Base-by-base conservation (phyloP, 495 filamentous ascomycete genomes). In the Penicillium herquei region DNA sequence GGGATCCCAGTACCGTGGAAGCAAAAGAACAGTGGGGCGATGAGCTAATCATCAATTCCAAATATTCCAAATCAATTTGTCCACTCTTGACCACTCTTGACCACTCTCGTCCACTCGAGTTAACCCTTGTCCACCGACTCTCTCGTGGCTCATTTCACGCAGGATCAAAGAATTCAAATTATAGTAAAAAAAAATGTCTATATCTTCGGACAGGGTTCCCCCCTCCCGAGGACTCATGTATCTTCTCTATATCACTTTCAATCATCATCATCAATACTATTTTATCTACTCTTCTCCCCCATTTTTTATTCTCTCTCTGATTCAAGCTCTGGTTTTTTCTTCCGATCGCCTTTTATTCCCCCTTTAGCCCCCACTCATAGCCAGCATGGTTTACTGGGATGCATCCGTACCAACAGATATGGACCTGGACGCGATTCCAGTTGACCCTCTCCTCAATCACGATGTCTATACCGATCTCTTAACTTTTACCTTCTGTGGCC, bases 401-500 rank as follows among this genome's bases (percentile, higher is more conserved):
- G 57, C 60, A 35, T 51, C 62, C 17, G 50, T 54, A 35, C 61
- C 67, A 26, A 33, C 54, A 26, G 21, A 26, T 4, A 26, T 26
- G 21, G 21, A 26, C 21, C 1, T 26, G 1, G 21, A 26, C 21
- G 21, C 31, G 16, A 41, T 52, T n/a, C n/a, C n/a, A n/a, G n/a
- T n/a, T 21, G 63, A 68, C 46, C 60, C 60, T 33, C 47, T 67
- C 46, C 56, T 62, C 13, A 54, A 52, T 21, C 50, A 57, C 30
- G 57, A 66, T 47, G 30, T 57, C 11, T 70, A 74, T 56, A 72
- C 71, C 41, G 75, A 78, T 61, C 62, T 78, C 47, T 60, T 78
- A 56, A 71, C 63, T 48, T 78, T 76, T 49, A 69, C 72, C 10
- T 75, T 78, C 46, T 58, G 57, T 39, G 67, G 68, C 3, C 69